Conservation (phyloP, 2,329 filamentous ascomycete genomes). For the Aspergillus sp. region DNA sequence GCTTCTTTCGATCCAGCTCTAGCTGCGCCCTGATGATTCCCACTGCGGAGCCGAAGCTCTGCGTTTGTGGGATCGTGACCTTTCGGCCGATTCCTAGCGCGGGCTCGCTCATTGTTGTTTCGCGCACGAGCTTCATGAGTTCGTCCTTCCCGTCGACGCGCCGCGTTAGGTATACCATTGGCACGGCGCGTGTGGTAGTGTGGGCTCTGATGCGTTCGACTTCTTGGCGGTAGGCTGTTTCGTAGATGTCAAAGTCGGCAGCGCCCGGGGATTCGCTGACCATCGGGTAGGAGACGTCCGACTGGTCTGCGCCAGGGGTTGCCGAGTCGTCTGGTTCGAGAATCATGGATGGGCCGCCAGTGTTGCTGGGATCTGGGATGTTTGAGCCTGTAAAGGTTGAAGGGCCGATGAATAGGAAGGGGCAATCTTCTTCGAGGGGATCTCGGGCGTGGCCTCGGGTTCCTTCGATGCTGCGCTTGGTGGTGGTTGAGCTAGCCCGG, state of each 20-base stretch:
- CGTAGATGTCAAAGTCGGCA: constrained; percentile 86
- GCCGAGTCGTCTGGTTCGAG: constrained; percentile 39
- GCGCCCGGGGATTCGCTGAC: constrained; percentile 85
- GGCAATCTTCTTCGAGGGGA: constrained; percentile 65
- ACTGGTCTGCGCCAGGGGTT: constrained; percentile 35
- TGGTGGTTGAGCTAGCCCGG: constrained; percentile 35
- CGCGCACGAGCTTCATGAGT: constrained; percentile 38
- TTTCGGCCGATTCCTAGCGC: constrained; percentile 18
- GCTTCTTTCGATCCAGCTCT: constrained; percentile 19
- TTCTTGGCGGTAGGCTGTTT: constrained; percentile 83
- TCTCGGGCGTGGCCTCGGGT: constrained; percentile 67
- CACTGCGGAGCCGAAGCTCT: constrained; percentile 21
- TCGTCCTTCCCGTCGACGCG: constrained; percentile 52
- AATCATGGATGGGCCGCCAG: constrained; percentile 22
- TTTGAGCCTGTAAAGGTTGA: constrained; percentile 47
- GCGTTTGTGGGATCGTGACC: constrained; percentile 13
- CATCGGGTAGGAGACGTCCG: constrained; percentile 40
- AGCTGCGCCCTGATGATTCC: constrained; percentile 25
- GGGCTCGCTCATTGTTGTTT: constrained; percentile 25
- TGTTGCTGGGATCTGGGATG: constrained; percentile 16
- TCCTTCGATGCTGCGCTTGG: constrained; percentile 48
- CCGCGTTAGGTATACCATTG: constrained; percentile 63
- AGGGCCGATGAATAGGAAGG: constrained; percentile 78
- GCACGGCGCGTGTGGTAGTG: constrained; percentile 44
- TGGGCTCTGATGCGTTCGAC: constrained; percentile 69